A percentile compares a stretch with the other conserved stretches of the same genome.
phyloP scores from a whole-genome alignment of 495 filamentous ascomycete genomes.

The Lasiosphaeris hirsuta region DNA sequence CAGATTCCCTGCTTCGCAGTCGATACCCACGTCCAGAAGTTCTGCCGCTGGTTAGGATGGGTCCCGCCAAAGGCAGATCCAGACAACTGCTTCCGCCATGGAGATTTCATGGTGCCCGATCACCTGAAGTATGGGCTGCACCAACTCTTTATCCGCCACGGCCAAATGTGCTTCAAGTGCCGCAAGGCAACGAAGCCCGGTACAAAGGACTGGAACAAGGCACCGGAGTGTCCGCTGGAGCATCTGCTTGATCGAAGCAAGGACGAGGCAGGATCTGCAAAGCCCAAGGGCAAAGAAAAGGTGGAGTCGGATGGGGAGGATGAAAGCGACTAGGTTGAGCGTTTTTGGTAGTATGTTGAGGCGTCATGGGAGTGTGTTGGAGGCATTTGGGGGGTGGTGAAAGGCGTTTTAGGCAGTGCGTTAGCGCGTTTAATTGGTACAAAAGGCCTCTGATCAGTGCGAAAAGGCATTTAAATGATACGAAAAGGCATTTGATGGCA shows the following conservation, averaged over 20 bases:
- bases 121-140: constrained; percentile 87
- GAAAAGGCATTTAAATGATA: no score
- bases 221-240: constrained; percentile 45
- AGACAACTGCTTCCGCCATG: constrained; percentile 73
- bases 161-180: constrained; percentile 75
- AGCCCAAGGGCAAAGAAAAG: background rate
- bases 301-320: background rate
- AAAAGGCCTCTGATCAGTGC: no score
- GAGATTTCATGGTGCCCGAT: constrained; percentile 77
- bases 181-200: constrained; percentile 52
- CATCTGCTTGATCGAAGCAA: constrained; percentile 39
- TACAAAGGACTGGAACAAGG: constrained; percentile 42
- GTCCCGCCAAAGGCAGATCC: constrained; percentile 60
- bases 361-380: no score
- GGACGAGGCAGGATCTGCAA: background rate
- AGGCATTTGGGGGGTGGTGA: no score
- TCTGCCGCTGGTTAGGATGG: constrained; percentile 86
- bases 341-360: no score
- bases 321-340: background rate
- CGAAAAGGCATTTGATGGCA: no score
- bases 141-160: constrained; percentile 82
- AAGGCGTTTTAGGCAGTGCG: no score
- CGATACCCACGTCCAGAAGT: constrained; percentile 74
- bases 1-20: constrained; percentile 77
- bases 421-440: no score